Percentiles rank a stretch among this genome's conserved stretches.
Evolutionary conservation across 1,284 basidiomycete genomes (phyloP).

Genomic region (Omphalotus olearius): DNA sequence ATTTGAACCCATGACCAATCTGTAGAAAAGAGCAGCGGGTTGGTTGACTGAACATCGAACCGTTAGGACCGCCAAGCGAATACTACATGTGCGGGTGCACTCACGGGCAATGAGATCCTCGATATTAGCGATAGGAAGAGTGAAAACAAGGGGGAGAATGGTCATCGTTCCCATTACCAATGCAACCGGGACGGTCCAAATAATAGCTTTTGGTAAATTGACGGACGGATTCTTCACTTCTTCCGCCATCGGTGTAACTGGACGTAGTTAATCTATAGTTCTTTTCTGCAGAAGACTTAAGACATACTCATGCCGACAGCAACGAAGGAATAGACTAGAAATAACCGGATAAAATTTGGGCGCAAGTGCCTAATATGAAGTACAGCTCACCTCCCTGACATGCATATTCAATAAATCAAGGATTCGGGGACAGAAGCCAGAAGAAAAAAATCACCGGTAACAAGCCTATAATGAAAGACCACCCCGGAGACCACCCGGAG

Average conservation of each 20-base stretch:
- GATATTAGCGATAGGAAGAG: background rate
- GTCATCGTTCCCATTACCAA: background rate
- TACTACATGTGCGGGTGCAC: background rate
- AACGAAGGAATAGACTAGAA: background rate
- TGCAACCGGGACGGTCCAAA: background rate
- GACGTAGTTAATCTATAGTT: background rate
- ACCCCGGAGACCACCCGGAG: conserved; percentile 52
- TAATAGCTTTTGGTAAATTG: background rate
- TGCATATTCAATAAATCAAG: background rate
- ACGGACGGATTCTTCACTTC: background rate
- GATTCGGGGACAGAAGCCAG: background rate
- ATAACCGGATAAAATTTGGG: background rate
- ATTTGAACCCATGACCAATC: conserved; percentile 54
- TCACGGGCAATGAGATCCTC: background rate
- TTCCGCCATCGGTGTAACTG: background rate
- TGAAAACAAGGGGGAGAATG: background rate
- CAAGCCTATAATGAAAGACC: conserved; percentile 52
- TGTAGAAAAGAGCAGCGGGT: conserved; percentile 60
- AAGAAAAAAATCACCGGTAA: conserved; percentile 37
- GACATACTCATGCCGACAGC: background rate
- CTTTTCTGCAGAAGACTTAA: conserved; percentile 28
- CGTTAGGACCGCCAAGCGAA: background rate
- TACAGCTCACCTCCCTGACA: background rate
- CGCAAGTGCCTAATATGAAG: background rate
- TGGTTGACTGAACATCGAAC: conserved; percentile 45